A percentile compares a stretch with the other conserved stretches of the same genome.
phyloP scores from a whole-genome alignment of 352 stramenopile genomes.

The Globisporangium uncinulatum region DNA sequence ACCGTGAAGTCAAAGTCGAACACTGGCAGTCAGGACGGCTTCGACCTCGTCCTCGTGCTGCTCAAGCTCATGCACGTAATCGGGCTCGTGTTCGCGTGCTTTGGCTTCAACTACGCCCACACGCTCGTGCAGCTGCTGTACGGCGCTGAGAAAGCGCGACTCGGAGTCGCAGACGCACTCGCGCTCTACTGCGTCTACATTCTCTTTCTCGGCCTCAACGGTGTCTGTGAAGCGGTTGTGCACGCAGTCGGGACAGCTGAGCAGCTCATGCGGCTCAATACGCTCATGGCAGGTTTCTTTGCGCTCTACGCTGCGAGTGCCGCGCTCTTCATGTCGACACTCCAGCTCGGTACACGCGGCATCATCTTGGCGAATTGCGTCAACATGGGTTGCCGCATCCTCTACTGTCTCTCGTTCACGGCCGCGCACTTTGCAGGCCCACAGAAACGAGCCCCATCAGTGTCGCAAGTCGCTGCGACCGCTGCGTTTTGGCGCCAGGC shows the following conservation, averaged over 20 bases:
- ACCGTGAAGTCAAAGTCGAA: slow-evolving; percentile 10
- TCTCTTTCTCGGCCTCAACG: slow-evolving; percentile 93
- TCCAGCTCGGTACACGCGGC: slow-evolving; percentile 51
- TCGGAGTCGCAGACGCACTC: slow-evolving; percentile 51
- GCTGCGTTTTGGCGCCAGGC: slow-evolving; percentile 49
- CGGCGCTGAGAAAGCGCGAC: slow-evolving; percentile 55
- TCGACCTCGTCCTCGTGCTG: slow-evolving; percentile 57
- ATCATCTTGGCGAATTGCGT: slow-evolving; percentile 86
- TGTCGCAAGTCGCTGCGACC: no score
- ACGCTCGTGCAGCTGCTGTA: slow-evolving; percentile 80
- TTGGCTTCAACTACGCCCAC: slow-evolving; percentile 77
- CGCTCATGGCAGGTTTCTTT: slow-evolving; percentile 79
- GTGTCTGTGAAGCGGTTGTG: slow-evolving; percentile 95
- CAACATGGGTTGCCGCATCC: slow-evolving; percentile 83
- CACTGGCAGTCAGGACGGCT: slow-evolving; percentile 25
- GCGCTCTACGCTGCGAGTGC: slow-evolving; percentile 56
- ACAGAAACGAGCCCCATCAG: slow-evolving; percentile 9
- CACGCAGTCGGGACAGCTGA: slow-evolving; percentile 77
- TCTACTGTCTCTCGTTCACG: slow-evolving; percentile 76
- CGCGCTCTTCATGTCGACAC: slow-evolving; percentile 56
- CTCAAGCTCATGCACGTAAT: slow-evolving; percentile 84
- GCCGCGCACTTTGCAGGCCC: slow-evolving; percentile 37
- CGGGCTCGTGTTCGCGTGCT: slow-evolving; percentile 80
- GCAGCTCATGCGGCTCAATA: slow-evolving; percentile 78
- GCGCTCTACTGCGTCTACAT: slow-evolving; percentile 93